A percentile compares a stretch with the other conserved stretches of the same genome.
Conservation (phyloP, 768 basidiomycete genomes). For the Hemileccinum rubropunctum region DNA sequence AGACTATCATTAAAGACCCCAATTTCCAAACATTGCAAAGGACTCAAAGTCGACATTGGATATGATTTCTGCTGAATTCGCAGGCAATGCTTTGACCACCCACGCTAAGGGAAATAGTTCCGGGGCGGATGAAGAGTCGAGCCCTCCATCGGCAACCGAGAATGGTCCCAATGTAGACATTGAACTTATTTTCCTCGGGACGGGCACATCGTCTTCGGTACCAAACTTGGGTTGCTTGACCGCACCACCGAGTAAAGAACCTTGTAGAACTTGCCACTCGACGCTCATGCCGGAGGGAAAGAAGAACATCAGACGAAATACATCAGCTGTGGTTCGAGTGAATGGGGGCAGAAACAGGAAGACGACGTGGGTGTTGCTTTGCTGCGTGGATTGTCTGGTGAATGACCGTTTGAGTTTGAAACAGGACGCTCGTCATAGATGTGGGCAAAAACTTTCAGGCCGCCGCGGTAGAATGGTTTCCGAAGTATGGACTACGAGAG, state of each 20-base stretch:
- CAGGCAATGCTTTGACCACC: no score
- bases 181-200: slow-evolving; percentile 82
- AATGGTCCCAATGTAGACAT: slow-evolving; percentile 17
- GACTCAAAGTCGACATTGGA: background rate
- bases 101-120: no score
- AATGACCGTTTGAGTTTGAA: background rate
- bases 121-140: background rate
- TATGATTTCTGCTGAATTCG: background rate
- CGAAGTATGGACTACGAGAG: slow-evolving; percentile 67
- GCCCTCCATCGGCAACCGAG: background rate
- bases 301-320: slow-evolving; percentile 85
- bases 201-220: slow-evolving; percentile 73
- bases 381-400: background rate
- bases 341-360: slow-evolving; percentile 34
- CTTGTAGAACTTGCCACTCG: slow-evolving; percentile 66
- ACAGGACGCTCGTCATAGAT: slow-evolving; percentile 77
- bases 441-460: slow-evolving; percentile 81
- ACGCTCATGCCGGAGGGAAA: slow-evolving; percentile 67
- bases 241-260: slow-evolving; percentile 46
- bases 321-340: slow-evolving; percentile 63
- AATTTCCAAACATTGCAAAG: no score
- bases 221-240: slow-evolving; percentile 77
- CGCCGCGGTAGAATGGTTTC: slow-evolving; percentile 55
- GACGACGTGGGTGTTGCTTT: slow-evolving; percentile 43
- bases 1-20: background rate